phyloP scores from a whole-genome alignment of 495 filamentous ascomycete species.

The Daldinia grandis region DNA sequence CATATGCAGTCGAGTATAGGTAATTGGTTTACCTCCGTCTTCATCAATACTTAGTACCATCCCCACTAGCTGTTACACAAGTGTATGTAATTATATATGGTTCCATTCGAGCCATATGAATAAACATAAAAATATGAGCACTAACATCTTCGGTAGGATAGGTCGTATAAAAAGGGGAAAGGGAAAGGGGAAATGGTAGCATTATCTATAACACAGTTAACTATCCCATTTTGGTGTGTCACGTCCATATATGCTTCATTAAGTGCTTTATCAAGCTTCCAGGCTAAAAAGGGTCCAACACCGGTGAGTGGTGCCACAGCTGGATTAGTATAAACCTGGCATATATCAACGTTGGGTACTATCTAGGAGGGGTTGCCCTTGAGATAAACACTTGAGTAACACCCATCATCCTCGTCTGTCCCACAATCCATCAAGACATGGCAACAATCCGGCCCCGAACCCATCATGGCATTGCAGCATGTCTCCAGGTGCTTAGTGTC shows the following conservation, averaged over 20 bases:
- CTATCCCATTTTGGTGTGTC: not conserved
- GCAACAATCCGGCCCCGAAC: slow-evolving; percentile 23
- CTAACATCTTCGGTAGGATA: not conserved
- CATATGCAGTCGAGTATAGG: not conserved
- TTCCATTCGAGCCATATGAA: not conserved
- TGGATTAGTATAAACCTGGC: no score
- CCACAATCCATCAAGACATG: not conserved
- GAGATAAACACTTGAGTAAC: not conserved
- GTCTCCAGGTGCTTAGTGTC: slow-evolving; percentile 15
- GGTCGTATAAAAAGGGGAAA: not conserved
- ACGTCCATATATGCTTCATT: not conserved
- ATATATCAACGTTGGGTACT: no score
- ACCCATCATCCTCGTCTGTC: not conserved
- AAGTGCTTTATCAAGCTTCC: not conserved
- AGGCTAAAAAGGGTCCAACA: no score
- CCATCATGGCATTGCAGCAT: slow-evolving; percentile 15
- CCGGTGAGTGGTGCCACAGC: no score
- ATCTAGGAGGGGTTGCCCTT: not conserved
- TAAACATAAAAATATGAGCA: not conserved
- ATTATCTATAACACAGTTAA: not conserved
- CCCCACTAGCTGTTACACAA: not conserved
- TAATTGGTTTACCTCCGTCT: no score
- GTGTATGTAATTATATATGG: not conserved
- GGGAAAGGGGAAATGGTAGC: no score
- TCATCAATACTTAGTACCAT: no score